Conservation (phyloP, 1,284 basidiomycete species). For the Neolentinus lepideus region DNA sequence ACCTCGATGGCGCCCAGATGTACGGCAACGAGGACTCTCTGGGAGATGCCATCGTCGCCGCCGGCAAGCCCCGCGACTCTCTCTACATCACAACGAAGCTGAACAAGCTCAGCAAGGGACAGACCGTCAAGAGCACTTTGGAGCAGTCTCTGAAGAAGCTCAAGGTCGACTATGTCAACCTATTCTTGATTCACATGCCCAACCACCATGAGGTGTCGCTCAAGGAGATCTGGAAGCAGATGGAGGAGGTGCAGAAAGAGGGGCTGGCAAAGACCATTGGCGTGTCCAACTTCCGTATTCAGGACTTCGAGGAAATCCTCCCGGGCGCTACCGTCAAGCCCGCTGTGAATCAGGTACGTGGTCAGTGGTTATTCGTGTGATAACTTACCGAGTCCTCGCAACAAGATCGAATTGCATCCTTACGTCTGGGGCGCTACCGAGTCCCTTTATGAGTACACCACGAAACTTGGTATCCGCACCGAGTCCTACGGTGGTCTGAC, state of each 20-base stretch:
- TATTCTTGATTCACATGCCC: slow-evolving; percentile 73
- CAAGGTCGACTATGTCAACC: slow-evolving; percentile 62
- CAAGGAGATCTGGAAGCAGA: slow-evolving; percentile 57
- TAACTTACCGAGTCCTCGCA: neutral
- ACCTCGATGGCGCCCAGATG: slow-evolving; percentile 67
- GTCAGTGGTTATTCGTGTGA: neutral
- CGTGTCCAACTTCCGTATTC: slow-evolving; percentile 75
- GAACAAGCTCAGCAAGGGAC: slow-evolving; percentile 25
- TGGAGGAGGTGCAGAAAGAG: slow-evolving; percentile 63
- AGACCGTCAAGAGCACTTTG: slow-evolving; percentile 45
- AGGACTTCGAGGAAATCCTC: slow-evolving; percentile 59
- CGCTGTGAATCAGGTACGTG: slow-evolving; percentile 70
- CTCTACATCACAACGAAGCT: slow-evolving; percentile 69
- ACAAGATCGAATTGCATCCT: slow-evolving; percentile 76
- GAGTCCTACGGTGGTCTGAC: slow-evolving; percentile 64
- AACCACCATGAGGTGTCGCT: slow-evolving; percentile 35
- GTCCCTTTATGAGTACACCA: slow-evolving; percentile 46
- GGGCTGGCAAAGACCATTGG: slow-evolving; percentile 76
- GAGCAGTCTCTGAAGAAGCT: slow-evolving; percentile 53
- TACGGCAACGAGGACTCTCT: slow-evolving; percentile 60
- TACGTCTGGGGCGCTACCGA: slow-evolving; percentile 59
- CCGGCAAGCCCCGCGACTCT: slow-evolving; percentile 45
- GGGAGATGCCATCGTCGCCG: slow-evolving; percentile 41
- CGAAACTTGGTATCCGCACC: slow-evolving; percentile 57
- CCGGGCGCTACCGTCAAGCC: slow-evolving; percentile 54